These are phyloP conservation scores for Chlorella sorokiniana DNA, from an alignment of 139 green algal genomes.

Conservation along the genomic window DNA sequence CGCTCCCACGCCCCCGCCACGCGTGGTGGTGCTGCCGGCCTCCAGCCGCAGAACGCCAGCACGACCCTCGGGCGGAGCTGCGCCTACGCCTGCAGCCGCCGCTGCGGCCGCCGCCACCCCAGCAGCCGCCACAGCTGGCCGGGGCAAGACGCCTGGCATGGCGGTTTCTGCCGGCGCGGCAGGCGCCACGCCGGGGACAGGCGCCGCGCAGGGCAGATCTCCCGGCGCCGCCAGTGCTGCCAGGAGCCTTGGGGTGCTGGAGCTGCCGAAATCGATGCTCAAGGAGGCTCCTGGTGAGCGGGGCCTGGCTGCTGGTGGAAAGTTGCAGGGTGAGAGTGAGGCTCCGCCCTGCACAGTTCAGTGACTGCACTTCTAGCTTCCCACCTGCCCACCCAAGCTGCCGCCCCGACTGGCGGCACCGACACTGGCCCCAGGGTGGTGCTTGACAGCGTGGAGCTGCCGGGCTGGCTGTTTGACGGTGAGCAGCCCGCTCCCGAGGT, in stretches of 20 bases:
- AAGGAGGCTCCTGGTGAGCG: conserved; percentile 21
- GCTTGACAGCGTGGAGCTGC: conserved; percentile 42
- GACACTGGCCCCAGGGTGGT: background rate
- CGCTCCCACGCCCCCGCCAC: background rate
- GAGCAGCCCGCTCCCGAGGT: conserved; percentile 9
- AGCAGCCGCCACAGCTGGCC: background rate
- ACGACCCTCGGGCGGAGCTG: too few species aligned
- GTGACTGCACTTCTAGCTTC: background rate
- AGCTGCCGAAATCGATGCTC: conserved; percentile 23
- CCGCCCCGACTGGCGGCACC: background rate
- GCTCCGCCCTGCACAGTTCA: background rate
- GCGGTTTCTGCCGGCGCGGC: background rate
- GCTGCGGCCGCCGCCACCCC: background rate
- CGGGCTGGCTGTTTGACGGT: conserved; percentile 39
- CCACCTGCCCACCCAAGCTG: background rate
- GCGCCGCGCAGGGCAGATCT: background rate
- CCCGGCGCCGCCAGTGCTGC: background rate
- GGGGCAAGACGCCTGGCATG: background rate
- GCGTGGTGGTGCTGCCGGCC: conserved; percentile 7
- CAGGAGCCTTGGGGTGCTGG: background rate
- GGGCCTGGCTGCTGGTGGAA: background rate
- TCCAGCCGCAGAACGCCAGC: conserved; percentile 15
- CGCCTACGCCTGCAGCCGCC: background rate
- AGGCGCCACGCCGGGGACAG: background rate
- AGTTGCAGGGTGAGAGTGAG: background rate